Evolutionary conservation across 2,329 filamentous ascomycete genomes (phyloP), one percentile per base, ranked within the genome.

Genomic region (Thielaviopsis ethacetica): DNA sequence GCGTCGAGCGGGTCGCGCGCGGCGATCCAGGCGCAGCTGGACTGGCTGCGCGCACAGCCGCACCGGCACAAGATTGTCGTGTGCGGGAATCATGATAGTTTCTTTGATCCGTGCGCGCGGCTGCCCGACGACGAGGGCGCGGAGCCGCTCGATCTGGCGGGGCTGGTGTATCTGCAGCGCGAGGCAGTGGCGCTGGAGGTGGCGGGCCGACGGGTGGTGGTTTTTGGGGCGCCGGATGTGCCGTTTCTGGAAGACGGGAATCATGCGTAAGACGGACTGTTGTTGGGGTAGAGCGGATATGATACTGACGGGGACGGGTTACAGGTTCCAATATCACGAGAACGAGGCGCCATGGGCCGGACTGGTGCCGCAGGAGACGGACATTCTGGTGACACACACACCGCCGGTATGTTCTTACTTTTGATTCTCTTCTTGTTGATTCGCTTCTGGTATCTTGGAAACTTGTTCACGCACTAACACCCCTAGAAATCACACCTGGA

Each of bases 81-180:
- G 34, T 82, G 83, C 34, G 91, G 91, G 0, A 96, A 96, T 68
- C 91, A 96, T 69, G 91, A 96, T 67, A 84, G 82, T 65, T 94
- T 82, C 74, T 86, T 95, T 62, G 91, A 95, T 69, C 74, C 79
- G 24, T 74, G 75, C 38, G 82, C 81, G 15, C 77, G 86, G 3
- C 70, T 69, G 17, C 71, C 76, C 10, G 41, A 49, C 5, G 47
- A 27, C 5, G 3, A 21, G 13, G 17, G 21, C 5, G n/a, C 17
- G 34, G 19, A 47, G 63, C 68, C 67, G 27, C 73, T 88, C 26
- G 74, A 85, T 64, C 83, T 85, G 74, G 81, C 76, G 62, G 73
- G 73, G 55, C 71, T 91, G 54, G 76, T 82, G 65, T 91, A 93
- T 68, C 76, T 93, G 2, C 79, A 91, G 68, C 82, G 84, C 64